phyloP scores from a whole-genome alignment of 2,329 filamentous ascomycete genomes.

The Colletotrichum abscissum region DNA sequence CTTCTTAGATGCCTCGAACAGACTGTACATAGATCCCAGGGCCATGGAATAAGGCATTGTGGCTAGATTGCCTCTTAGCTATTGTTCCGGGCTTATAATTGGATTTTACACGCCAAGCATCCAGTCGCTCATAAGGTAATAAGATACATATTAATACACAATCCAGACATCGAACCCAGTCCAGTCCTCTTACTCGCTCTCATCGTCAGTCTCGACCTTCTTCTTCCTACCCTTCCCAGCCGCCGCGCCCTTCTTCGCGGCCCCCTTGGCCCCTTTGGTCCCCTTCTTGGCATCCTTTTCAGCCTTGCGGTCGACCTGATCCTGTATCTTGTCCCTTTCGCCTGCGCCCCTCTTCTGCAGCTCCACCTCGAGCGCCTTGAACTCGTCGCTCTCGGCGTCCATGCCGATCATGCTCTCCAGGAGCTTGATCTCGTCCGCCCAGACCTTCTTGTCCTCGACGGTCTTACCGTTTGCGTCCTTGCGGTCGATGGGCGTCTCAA shows the following conservation, averaged over 20 bases:
- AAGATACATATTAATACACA: slow-evolving; percentile 26
- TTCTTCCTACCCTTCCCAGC: slow-evolving; percentile 48
- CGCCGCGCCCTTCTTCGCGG: slow-evolving; percentile 38
- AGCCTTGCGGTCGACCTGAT: slow-evolving; percentile 81
- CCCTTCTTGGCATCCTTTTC: slow-evolving; percentile 66
- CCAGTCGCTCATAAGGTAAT: not conserved
- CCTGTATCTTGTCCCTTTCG: slow-evolving; percentile 81
- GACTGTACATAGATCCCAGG: not conserved
- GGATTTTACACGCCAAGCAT: not conserved
- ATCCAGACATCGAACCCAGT: not conserved
- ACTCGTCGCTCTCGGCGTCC: slow-evolving; percentile 80
- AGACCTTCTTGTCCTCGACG: slow-evolving; percentile 83
- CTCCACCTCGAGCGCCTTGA: slow-evolving; percentile 71
- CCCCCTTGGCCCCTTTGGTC: slow-evolving; percentile 46
- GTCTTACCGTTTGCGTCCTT: slow-evolving; percentile 73
- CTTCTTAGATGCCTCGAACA: not conserved
- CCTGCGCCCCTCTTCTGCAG: slow-evolving; percentile 75
- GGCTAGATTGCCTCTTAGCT: not conserved
- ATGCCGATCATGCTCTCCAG: slow-evolving; percentile 89
- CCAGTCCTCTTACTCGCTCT: slow-evolving; percentile 42
- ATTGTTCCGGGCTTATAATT: not conserved
- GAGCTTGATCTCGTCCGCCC: slow-evolving; percentile 95
- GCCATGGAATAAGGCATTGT: not conserved
- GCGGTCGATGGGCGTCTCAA: slow-evolving; percentile 93
- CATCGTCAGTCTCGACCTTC: slow-evolving; percentile 46